These are phyloP conservation scores for Ganoderma lingzhi DNA, from an alignment of 1,284 basidiomycete species.

Conservation along the genomic window DNA sequence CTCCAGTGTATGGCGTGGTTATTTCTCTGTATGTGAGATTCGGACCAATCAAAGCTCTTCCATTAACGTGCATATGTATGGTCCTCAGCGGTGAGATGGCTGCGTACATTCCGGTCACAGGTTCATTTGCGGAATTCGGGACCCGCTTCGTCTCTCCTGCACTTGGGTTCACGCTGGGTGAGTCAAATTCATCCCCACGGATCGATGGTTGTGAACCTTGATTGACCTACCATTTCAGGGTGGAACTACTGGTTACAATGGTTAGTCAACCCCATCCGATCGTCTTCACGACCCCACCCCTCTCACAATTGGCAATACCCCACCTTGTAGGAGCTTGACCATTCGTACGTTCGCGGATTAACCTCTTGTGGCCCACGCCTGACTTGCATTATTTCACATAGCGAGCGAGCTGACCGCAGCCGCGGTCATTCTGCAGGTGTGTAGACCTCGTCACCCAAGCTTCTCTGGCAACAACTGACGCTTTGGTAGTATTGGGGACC, in stretches of 20 bases:
- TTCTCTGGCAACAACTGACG: not conserved
- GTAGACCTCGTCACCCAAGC: not conserved
- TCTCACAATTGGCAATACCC: constrained; percentile 9
- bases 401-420: constrained; percentile 55
- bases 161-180: constrained; percentile 42
- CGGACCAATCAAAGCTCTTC: not conserved
- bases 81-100: constrained; percentile 60
- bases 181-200: not conserved
- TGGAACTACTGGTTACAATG: constrained; percentile 67
- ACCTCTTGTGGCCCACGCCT: not conserved
- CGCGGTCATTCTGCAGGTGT: constrained; percentile 51
- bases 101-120: constrained; percentile 59
- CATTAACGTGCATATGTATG: not conserved
- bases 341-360: constrained; percentile 45
- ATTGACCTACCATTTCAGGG: constrained; percentile 38
- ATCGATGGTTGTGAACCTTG: not conserved
- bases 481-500: constrained; percentile 50
- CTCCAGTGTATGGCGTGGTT: constrained; percentile 60
- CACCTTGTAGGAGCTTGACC: constrained; percentile 44
- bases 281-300: constrained; percentile 3
- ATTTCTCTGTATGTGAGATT: constrained; percentile 51
- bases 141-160: constrained; percentile 40
- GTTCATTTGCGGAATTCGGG: constrained; percentile 60
- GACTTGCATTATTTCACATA: constrained; percentile 26
- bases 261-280: constrained; percentile 37